Conservation (phyloP, 305 asterid genomes). For the Fraxinus latifolia region DNA sequence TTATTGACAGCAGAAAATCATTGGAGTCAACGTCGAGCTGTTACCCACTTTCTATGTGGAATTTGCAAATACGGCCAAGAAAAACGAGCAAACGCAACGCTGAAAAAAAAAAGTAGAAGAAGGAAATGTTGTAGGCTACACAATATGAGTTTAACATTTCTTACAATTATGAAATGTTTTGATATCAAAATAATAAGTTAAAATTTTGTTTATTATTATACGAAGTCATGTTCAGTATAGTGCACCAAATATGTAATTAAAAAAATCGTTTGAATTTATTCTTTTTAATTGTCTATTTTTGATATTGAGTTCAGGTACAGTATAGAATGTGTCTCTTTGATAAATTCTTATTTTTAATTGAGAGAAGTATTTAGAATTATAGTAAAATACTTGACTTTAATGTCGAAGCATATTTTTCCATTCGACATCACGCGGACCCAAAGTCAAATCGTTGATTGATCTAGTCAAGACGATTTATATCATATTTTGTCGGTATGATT, state of each 20-base stretch:
- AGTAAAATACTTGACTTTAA: background rate
- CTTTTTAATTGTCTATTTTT: background rate
- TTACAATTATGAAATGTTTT: background rate
- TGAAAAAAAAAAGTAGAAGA: background rate
- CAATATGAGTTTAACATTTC: background rate
- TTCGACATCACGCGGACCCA: background rate
- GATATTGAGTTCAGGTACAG: no score
- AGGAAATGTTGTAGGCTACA: background rate
- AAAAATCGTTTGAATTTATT: no score
- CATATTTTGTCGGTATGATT: background rate
- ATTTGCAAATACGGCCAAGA: background rate
- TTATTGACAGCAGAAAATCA: background rate
- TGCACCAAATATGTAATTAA: background rate
- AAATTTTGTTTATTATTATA: background rate
- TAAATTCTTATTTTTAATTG: no score
- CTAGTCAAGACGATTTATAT: background rate
- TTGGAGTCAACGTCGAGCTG: background rate
- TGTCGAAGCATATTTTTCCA: background rate
- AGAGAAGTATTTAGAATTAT: background rate
- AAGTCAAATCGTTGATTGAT: background rate
- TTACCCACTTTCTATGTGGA: background rate
- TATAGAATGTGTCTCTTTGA: background rate
- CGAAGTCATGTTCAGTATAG: background rate
- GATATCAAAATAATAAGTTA: background rate
- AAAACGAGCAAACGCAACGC: background rate